Percentiles rank a stretch among this genome's conserved stretches.
These are phyloP conservation scores for Cadophora gregata DNA, from an alignment of 2,329 filamentous ascomycete genomes.

Conservation along the genomic window DNA sequence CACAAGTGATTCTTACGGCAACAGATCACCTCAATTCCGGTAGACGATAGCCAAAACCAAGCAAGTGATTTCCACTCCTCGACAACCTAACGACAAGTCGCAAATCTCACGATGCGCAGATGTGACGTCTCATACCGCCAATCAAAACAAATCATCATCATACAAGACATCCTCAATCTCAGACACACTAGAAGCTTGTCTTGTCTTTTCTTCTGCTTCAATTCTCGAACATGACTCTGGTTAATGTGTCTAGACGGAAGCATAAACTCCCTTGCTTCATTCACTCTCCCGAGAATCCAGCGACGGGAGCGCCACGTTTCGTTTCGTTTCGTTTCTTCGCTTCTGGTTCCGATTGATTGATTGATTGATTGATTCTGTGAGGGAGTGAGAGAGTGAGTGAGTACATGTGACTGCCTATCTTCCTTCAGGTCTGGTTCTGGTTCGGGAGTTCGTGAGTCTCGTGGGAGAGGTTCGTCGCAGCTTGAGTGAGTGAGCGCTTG, in stretches of 20 bases:
- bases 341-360: too few relatives aligned
- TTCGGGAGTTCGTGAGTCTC: not conserved
- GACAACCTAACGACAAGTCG: not conserved
- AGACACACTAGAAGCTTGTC: not conserved
- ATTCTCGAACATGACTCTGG: too few relatives aligned
- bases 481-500: constrained; percentile 1
- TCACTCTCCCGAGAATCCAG: not conserved
- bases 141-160: not conserved
- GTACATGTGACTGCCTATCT: too few relatives aligned
- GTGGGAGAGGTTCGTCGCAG: constrained; percentile 14
- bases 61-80: not conserved
- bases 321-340: too few relatives aligned
- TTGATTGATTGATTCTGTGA: too few relatives aligned
- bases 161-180: not conserved
- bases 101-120: not conserved
- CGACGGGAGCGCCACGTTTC: not conserved
- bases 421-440: not conserved
- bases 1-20: too few relatives aligned
- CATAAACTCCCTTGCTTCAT: constrained; percentile 1
- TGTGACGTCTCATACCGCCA: not conserved
- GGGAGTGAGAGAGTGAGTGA: too few relatives aligned
- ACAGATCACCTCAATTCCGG: too few relatives aligned
- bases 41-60: too few relatives aligned
- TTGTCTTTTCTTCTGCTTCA: not conserved
- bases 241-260: not conserved